Evolutionary conservation across 257 asterid species (phyloP).

Genomic region (Ballota nigra): DNA sequence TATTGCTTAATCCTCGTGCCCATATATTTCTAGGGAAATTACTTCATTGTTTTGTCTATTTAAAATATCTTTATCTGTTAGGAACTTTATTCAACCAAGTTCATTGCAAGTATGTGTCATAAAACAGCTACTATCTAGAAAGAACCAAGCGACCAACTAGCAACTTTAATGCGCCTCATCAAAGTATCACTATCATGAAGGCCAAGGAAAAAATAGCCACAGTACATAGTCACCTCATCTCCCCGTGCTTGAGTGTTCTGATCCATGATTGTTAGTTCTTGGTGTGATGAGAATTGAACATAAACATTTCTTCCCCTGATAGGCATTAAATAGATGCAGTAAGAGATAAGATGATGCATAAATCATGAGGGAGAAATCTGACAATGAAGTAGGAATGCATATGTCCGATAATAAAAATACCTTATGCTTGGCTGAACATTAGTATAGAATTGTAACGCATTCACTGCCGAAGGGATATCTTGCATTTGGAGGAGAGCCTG

Average conservation of each 20-base stretch:
- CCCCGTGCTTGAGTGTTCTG: slow-evolving; percentile 87
- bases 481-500: slow-evolving; percentile 99
- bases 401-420: slow-evolving; percentile 29
- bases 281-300: slow-evolving; percentile 95
- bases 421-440: slow-evolving; percentile 92
- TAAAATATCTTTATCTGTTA: background rate
- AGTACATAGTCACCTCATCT: slow-evolving; percentile 75
- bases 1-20: background rate
- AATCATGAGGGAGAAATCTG: background rate
- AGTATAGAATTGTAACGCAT: slow-evolving; percentile 78
- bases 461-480: slow-evolving; percentile 85
- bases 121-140: background rate
- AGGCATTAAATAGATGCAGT: slow-evolving; percentile 15
- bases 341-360: slow-evolving; percentile 10
- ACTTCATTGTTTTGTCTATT: background rate
- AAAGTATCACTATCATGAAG: background rate
- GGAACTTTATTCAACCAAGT: background rate
- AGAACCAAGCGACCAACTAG: slow-evolving; percentile 1
- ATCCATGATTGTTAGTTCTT: slow-evolving; percentile 91
- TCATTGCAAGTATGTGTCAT: background rate
- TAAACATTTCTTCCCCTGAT: slow-evolving; percentile 94
- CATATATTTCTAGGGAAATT: background rate
- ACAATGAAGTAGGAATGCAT: slow-evolving; percentile 13
- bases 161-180: slow-evolving; percentile 15
- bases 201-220: background rate